These are phyloP conservation scores for Dunaliella salina DNA, from an alignment of 163 green algal genomes.

Conservation along the genomic window DNA sequence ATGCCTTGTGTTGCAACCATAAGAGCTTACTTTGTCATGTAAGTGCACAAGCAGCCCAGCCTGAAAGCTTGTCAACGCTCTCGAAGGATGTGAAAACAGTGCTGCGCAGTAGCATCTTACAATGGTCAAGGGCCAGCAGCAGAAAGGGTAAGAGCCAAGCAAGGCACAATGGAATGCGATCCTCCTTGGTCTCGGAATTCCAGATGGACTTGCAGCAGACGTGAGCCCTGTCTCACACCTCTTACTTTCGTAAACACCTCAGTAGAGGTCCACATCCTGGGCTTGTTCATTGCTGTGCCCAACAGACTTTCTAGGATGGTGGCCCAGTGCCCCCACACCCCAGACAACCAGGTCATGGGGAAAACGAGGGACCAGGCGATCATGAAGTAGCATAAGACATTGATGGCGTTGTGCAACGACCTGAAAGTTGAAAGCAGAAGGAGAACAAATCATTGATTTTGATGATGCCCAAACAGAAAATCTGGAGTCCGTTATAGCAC, in stretches of 20 bases:
- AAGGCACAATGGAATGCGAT: not conserved
- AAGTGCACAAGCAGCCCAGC: no score
- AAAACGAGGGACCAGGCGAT: not conserved
- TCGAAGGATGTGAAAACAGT: no score
- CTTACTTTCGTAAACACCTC: not conserved
- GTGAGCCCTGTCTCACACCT: not conserved
- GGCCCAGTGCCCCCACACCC: not conserved
- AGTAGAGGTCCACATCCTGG: not conserved
- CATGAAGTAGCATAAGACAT: not conserved
- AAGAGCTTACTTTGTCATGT: no score
- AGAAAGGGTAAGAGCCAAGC: not conserved
- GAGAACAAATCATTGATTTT: not conserved
- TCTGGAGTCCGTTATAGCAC: no score
- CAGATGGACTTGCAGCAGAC: no score
- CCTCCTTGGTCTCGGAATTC: not conserved
- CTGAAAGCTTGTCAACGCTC: no score
- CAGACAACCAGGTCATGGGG: not conserved
- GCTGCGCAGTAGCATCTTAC: no score
- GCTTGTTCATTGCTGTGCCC: no score
- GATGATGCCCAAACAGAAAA: no score
- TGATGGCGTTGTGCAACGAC: not conserved
- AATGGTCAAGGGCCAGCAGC: no score
- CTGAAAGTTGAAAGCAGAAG: not conserved
- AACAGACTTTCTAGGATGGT: no score
- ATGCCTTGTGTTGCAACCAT: no score